These are phyloP conservation scores for Paramecium pentaurelia DNA, from an alignment of 73 alveolate species.

Conservation along the genomic window DNA sequence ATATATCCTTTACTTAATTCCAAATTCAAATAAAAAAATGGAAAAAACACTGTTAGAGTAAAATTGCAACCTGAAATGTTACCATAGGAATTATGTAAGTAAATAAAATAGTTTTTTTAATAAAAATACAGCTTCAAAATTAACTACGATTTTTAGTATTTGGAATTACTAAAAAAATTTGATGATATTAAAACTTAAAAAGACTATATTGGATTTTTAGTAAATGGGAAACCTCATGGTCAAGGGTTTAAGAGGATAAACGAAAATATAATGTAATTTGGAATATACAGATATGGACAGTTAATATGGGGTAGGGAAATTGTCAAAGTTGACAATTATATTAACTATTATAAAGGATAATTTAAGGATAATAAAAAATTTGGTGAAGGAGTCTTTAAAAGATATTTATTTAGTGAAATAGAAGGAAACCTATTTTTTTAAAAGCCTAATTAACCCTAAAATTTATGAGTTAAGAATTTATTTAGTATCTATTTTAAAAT, in stretches of 20 bases:
- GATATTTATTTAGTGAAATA: background rate
- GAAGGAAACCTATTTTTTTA: background rate
- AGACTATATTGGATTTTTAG: background rate
- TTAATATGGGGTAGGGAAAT: background rate
- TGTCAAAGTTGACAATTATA: background rate
- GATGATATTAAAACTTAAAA: background rate
- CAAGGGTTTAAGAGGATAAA: background rate
- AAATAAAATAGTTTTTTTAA: background rate
- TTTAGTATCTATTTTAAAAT: too few relatives aligned
- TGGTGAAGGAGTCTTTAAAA: background rate
- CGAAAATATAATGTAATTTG: background rate
- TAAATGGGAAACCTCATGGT: background rate
- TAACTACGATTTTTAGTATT: background rate
- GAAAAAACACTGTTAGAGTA: background rate
- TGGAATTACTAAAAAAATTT: background rate
- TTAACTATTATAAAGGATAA: background rate
- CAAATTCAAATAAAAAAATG: background rate
- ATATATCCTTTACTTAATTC: background rate
- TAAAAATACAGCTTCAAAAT: background rate
- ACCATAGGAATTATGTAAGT: background rate
- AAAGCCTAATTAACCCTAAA: too few relatives aligned
- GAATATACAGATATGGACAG: background rate
- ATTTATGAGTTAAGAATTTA: too few relatives aligned
- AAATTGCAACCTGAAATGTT: background rate
- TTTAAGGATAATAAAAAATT: background rate